Conservation (phyloP, 176 grass and related monocot species). For the Oryza meyeriana region DNA sequence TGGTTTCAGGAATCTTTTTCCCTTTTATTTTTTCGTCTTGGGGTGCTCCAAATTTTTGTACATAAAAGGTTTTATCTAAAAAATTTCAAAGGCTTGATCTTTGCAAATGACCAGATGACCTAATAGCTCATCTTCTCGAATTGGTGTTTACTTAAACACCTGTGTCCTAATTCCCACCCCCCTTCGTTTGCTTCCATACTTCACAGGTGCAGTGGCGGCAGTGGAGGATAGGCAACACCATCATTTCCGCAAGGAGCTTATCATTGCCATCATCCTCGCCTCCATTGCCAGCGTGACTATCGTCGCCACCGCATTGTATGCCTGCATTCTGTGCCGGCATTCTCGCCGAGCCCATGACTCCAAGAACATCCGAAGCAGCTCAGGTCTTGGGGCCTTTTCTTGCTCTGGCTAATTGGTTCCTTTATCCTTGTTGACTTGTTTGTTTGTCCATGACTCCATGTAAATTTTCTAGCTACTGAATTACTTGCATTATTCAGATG, state of each 20-base stretch:
- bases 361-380: slow-evolving; percentile 52
- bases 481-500: slow-evolving; percentile 39
- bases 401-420: background rate
- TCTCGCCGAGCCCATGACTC: slow-evolving; percentile 36
- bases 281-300: slow-evolving; percentile 53
- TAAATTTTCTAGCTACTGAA: background rate
- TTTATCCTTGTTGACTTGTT: background rate
- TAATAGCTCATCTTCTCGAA: background rate
- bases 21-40: background rate
- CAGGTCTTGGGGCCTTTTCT: slow-evolving; percentile 42
- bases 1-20: background rate
- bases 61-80: background rate
- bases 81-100: background rate
- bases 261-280: slow-evolving; percentile 54
- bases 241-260: slow-evolving; percentile 61
- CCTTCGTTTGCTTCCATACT: slow-evolving; percentile 7
- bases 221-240: slow-evolving; percentile 48
- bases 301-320: slow-evolving; percentile 37
- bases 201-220: slow-evolving; percentile 29
- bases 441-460: slow-evolving; percentile 23
- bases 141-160: background rate
- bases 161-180: background rate
- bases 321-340: slow-evolving; percentile 64
- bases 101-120: background rate
- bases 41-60: background rate